Base-by-base conservation (phyloP, 306 rosid genomes). In the Fragaria iinumae region DNA sequence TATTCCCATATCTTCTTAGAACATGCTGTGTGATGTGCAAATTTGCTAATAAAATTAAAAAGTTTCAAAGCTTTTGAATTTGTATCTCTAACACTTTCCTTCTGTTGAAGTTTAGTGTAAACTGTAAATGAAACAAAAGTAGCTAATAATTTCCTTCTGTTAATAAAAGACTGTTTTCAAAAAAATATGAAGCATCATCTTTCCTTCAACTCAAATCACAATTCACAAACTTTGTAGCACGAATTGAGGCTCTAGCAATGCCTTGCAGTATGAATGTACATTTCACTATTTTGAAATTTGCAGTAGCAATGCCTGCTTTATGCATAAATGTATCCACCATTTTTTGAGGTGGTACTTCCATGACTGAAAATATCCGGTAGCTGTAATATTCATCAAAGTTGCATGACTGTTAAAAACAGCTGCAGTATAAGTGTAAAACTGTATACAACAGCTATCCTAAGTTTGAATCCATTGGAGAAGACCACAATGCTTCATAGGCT, bases 401-500 rank as follows among this genome's bases (percentile, higher is more conserved):
- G 12, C 18, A 39, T 39, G 11, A 23, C 39, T 8, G 18, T 25
- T 53, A 21, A 43, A 23, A 56, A 16, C 13, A 45, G 52, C 17
- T 50, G 13, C 8, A 63, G 48, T 44, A 44, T 0, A 44, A 44
- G 48, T 44, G 47, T 27, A 12, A 60, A 74, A 74, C n/a, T 2
- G 25, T 23, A 36, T 72, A 3, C 38, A 23, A 27, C 17, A 43
- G 50, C 52, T 14, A 43, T 53, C 53, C 55, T 29, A 21, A 29
- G 16, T 49, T 68, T 20, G 18, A 44, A 14, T 38, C 48, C 38
- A 34, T 69, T 71, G 56, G 8, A 49, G 12, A 39, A 34, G 77
- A 80, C 55, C 45, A 77, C 47, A 76, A 79, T 20, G 74, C 75
- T 68, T 90, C 88, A 84, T 25, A 83, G 79, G 83, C 92, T 88